Evolutionary conservation across 2,329 filamentous ascomycete species (phyloP), one percentile per base, ranked within the genome.

Genomic region (Aureobasidium sp.): DNA sequence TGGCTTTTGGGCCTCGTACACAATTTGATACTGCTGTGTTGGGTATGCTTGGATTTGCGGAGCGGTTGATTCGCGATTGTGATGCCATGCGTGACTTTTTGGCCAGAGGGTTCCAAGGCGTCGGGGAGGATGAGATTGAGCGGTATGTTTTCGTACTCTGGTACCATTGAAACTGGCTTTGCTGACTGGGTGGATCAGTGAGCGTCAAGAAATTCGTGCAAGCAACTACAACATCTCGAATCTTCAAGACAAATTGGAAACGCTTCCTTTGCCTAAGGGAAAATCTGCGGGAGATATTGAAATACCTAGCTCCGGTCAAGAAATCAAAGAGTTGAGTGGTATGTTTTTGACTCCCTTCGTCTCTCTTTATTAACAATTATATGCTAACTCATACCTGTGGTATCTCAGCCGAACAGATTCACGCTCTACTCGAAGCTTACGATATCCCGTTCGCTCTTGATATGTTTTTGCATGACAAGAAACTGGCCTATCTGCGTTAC

Each of bases 401-500:
- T 16, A 10, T 6, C 16, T 4, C 38, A 53, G 49, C 11, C 6
- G 38, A 38, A 4, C n/a, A 44, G 12, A 27, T n/a, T 2, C 16
- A 19, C 17, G 19, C 17, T n/a, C n/a, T 53, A 30, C 10, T 53
- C 2, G 29, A 53, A 2, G 6, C 37, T 8, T 53, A 53, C 22
- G 10, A 24, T 17, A 53, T 53, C 5, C 39, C 49, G 1, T 30
- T 17, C 4, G n/a, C 30, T 5, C 2, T 19, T 14, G 40, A 53
- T 30, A 53, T 44, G 39, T 53, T 53, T 3, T 29, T 44, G 22
- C 30, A 44, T 10, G 49, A 53, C 2, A 53, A 38, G 49, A 53
- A 53, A 14, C 4, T 53, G 49, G 24, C 35, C 3, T 53, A 53
- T 24, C 29, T 53, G 7, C 35, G 49, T 6, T 53, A 44, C 30